Conservation (phyloP, 805 yeast species). For the Wickerhamomyces pijperi region DNA sequence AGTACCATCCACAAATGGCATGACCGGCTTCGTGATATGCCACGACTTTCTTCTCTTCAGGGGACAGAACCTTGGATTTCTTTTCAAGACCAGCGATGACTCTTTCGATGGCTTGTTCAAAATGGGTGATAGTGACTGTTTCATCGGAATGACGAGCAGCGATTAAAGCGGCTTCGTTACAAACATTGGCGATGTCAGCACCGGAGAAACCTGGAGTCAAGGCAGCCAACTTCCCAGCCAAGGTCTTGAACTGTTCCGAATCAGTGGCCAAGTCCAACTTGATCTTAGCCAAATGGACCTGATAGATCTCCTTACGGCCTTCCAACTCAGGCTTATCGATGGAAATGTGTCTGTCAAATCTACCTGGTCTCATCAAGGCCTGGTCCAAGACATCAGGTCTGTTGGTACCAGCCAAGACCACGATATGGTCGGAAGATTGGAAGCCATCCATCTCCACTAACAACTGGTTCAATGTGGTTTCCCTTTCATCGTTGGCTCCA, state of each 20-base stretch:
- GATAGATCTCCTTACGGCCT: constrained; percentile 88
- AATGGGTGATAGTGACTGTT: constrained; percentile 66
- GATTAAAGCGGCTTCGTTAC: constrained; percentile 94
- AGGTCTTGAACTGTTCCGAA: constrained; percentile 32
- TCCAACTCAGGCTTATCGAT: constrained; percentile 91
- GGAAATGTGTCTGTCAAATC: constrained; percentile 88
- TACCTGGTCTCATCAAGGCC: constrained; percentile 93
- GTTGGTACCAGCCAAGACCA: constrained; percentile 95
- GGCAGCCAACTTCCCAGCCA: constrained; percentile 86
- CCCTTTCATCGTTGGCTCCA: constrained; percentile 94
- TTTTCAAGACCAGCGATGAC: constrained; percentile 94
- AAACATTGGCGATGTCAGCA: constrained; percentile 95
- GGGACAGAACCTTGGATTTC: constrained; percentile 71
- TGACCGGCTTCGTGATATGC: constrained; percentile 99
- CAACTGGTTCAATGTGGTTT: constrained; percentile 88
- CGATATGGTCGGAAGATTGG: constrained; percentile 81
- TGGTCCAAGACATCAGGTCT: constrained; percentile 87
- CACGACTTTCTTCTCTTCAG: constrained; percentile 80
- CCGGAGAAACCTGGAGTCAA: constrained; percentile 97
- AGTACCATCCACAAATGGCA: constrained; percentile 96
- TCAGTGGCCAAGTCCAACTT: constrained; percentile 39
- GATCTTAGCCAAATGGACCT: constrained; percentile 71
- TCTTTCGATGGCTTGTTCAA: constrained; percentile 94
- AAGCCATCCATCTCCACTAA: constrained; percentile 99
- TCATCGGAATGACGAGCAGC: constrained; percentile 79